phyloP scores from a whole-genome alignment of 2,329 filamentous ascomycete species.

The Aspergillus chevalieri region DNA sequence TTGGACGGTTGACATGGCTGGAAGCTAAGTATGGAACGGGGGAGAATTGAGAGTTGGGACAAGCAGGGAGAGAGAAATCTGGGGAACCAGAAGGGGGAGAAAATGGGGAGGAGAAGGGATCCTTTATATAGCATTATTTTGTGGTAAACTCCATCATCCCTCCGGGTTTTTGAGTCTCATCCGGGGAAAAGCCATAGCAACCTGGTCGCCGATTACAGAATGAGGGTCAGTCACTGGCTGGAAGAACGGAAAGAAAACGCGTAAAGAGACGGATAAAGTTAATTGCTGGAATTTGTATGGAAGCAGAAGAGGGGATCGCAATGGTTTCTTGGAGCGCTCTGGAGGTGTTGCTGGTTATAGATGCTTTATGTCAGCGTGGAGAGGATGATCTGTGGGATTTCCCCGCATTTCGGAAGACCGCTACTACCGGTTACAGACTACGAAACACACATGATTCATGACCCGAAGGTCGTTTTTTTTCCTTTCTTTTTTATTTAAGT shows the following conservation, averaged over 20 bases:
- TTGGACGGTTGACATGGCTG: slow-evolving; percentile 12
- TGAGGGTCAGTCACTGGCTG: too few species aligned
- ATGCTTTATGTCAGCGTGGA: too few species aligned
- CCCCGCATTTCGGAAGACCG: background rate
- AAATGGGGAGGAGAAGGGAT: background rate
- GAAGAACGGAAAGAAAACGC: too few species aligned
- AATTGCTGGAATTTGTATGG: too few species aligned
- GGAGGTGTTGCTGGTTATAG: too few species aligned
- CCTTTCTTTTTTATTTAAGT: background rate
- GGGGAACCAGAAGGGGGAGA: background rate
- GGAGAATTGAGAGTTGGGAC: background rate
- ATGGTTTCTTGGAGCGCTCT: too few species aligned
- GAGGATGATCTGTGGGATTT: background rate
- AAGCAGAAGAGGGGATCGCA: too few species aligned
- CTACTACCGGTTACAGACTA: too few species aligned
- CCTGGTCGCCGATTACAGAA: too few species aligned
- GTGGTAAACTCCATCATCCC: background rate
- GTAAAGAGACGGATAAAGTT: too few species aligned
- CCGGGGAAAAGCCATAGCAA: too few species aligned
- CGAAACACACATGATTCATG: background rate
- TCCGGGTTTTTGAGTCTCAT: too few species aligned
- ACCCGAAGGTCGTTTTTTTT: slow-evolving; percentile 1
- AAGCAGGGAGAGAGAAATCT: background rate
- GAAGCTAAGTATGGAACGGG: background rate
- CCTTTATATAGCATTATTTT: background rate